These are phyloP conservation scores for Mycocentrospora acerina DNA, from an alignment of 2,329 filamentous ascomycete genomes.

Conservation along the genomic window DNA sequence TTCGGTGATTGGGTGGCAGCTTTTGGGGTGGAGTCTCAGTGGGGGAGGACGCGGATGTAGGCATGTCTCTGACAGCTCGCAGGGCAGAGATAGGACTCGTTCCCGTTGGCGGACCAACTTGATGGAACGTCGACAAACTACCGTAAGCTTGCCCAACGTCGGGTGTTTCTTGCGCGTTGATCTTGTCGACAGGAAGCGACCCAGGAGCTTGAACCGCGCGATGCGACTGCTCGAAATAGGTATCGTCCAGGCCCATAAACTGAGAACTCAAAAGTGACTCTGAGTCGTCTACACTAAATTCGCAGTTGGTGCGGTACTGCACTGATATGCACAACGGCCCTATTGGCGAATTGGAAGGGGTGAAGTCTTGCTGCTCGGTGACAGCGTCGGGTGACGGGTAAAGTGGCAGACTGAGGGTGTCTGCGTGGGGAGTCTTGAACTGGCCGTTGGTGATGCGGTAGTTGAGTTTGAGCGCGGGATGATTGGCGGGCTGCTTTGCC, in stretches of 20 bases:
- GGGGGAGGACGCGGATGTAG: slow-evolving; percentile 53
- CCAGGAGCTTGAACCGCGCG: slow-evolving; percentile 61
- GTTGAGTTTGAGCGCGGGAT: slow-evolving; percentile 67
- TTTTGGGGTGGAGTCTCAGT: slow-evolving; percentile 54
- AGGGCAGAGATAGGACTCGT: slow-evolving; percentile 86
- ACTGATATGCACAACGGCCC: slow-evolving; percentile 81
- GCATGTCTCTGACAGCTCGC: slow-evolving; percentile 64
- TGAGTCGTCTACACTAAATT: slow-evolving; percentile 87
- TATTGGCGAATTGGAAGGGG: slow-evolving; percentile 80
- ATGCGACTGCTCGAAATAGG: slow-evolving; percentile 76
- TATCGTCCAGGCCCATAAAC: slow-evolving; percentile 88
- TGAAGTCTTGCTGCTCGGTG: slow-evolving; percentile 77
- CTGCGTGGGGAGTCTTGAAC: slow-evolving; percentile 55
- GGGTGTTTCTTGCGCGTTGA: slow-evolving; percentile 47
- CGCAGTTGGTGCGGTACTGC: slow-evolving; percentile 83
- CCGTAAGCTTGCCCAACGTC: slow-evolving; percentile 82
- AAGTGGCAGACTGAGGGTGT: slow-evolving; percentile 71
- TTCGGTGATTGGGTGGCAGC: slow-evolving; percentile 48
- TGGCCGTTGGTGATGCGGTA: slow-evolving; percentile 75
- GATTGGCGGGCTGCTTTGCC: slow-evolving; percentile 66
- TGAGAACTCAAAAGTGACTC: slow-evolving; percentile 88
- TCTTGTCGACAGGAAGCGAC: slow-evolving; percentile 69
- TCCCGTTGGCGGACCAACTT: slow-evolving; percentile 71
- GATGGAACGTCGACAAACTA: slow-evolving; percentile 84
- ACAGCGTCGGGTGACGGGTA: slow-evolving; percentile 56